These are phyloP conservation scores for Neurospora terricola DNA, from an alignment of 495 filamentous ascomycete species.

Conservation along the genomic window DNA sequence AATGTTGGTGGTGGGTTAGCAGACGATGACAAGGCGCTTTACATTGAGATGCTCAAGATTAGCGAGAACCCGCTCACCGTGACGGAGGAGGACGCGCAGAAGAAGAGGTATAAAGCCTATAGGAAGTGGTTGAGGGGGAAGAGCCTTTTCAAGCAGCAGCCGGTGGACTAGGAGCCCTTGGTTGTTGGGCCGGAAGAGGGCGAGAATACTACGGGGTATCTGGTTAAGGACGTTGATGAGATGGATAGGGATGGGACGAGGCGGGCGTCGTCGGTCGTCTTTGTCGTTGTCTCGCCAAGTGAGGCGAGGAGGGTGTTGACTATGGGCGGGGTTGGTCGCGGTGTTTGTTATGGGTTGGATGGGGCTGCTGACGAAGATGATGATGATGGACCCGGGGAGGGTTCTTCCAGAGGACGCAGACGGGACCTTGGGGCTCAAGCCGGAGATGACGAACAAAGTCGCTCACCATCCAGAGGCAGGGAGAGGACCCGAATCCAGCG, in stretches of 20 bases:
- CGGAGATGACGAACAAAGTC: neutral
- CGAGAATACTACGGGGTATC: neutral
- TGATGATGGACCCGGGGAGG: neutral
- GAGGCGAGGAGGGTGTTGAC: neutral
- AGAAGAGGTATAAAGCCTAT: slow-evolving; percentile 95
- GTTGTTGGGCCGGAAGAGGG: neutral
- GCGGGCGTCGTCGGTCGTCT: neutral
- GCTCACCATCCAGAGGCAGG: neutral
- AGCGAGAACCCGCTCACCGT: slow-evolving; percentile 82
- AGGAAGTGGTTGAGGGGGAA: slow-evolving; percentile 88
- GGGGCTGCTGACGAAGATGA: neutral
- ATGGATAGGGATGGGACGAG: neutral
- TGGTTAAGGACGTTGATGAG: neutral
- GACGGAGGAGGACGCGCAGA: slow-evolving; percentile 66
- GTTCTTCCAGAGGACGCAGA: neutral
- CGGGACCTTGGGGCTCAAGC: neutral
- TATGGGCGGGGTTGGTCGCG: neutral
- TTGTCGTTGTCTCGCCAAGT: neutral
- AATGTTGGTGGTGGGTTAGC: slow-evolving; percentile 4
- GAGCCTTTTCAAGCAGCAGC: slow-evolving; percentile 84
- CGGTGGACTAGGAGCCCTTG: slow-evolving; percentile 44
- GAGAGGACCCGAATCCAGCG: neutral
- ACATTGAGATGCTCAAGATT: slow-evolving; percentile 63
- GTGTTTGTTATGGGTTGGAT: neutral
- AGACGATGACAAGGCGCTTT: slow-evolving; percentile 65